These are phyloP conservation scores for Botrytis paeoniae DNA, from an alignment of 2,329 filamentous ascomycete species.

Conservation along the genomic window DNA sequence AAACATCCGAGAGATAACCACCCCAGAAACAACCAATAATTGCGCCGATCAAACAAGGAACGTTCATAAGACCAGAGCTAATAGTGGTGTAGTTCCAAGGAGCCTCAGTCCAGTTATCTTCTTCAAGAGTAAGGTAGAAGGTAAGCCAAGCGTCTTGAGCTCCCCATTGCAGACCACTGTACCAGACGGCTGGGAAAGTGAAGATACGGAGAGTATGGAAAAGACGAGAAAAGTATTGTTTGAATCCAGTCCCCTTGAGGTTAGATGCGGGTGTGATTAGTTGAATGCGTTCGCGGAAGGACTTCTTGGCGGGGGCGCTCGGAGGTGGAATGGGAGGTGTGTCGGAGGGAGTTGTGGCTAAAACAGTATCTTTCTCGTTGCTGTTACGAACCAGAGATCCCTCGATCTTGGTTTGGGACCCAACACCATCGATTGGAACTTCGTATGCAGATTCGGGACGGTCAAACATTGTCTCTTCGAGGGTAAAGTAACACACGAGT, in stretches of 20 bases:
- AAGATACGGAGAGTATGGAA: slow-evolving; percentile 56
- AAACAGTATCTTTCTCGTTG: slow-evolving; percentile 23
- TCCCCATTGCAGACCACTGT: slow-evolving; percentile 57
- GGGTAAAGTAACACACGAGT: slow-evolving; percentile 48
- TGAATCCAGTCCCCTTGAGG: slow-evolving; percentile 50
- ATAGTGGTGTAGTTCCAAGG: slow-evolving; percentile 56
- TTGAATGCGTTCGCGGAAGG: slow-evolving; percentile 54
- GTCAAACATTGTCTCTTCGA: slow-evolving; percentile 53
- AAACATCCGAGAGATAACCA: slow-evolving; percentile 54
- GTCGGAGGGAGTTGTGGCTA: slow-evolving; percentile 19
- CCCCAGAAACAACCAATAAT: slow-evolving; percentile 56
- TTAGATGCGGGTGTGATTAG: slow-evolving; percentile 56
- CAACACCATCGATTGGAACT: slow-evolving; percentile 30
- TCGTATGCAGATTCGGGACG: slow-evolving; percentile 41
- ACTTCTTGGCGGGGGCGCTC: slow-evolving; percentile 38
- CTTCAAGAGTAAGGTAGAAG: slow-evolving; percentile 57
- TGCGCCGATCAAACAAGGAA: slow-evolving; percentile 54
- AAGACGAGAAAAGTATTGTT: slow-evolving; percentile 52
- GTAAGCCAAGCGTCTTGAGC: slow-evolving; percentile 58
- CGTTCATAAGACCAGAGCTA: slow-evolving; percentile 55
- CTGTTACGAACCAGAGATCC: background rate
- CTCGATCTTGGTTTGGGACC: background rate
- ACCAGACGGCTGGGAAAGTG: slow-evolving; percentile 55
- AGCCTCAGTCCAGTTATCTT: slow-evolving; percentile 52
- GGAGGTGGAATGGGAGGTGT: slow-evolving; percentile 14